Base-by-base conservation (phyloP, 169 alveolate genomes). In the Plasmodium reichenowi region DNA sequence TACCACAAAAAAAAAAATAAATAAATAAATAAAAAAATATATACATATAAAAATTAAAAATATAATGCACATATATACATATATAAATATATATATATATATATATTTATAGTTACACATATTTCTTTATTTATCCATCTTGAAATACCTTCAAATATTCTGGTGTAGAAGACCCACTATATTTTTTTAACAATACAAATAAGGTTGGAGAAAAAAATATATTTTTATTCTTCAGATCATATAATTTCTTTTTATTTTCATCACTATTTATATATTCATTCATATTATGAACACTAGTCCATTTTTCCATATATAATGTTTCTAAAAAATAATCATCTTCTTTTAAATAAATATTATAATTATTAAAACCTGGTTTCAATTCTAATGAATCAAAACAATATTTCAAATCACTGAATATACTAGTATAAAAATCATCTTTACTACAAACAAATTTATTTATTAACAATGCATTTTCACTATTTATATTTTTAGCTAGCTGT, bases 391-490 rank as follows among this genome's bases (percentile, higher is more conserved):
- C 90, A 32, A 80, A 80, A 15, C 90, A 67, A 47, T 66, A 68
- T 32, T 68, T 80, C 8, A 80, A 26, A 67, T 68, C 83, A n/a
- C 47, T 43, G 10, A 68, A 32, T 7, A 38, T 80, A 72, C 32
- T 80, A 43, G 68, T 67, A 32, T 20, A 38, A 60, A 68, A 80
- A 56, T 67, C 90, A 15, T 80, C 90, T 58, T 80, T 80, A n/a
- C 73, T 67, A 63, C 85, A 80, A n/a, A 80, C 15, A 80, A 80
- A 80, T 38, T 80, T 80, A 48, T 80, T 80, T 80, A 80, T 13
- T 24, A 80, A 52, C 24, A 80, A 24, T 29, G 85, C 90, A 72
- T 80, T 80, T 15, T 78, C 45, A n/a, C 60, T 26, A 20, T 59
- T 68, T 32, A 80, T 17, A 47, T 59, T 80, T 17, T 62, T 80